Evolutionary conservation across 2,329 filamentous ascomycete genomes (phyloP), one percentile per base, ranked within the genome.

Genomic region (Neofusicoccum cordaticola): DNA sequence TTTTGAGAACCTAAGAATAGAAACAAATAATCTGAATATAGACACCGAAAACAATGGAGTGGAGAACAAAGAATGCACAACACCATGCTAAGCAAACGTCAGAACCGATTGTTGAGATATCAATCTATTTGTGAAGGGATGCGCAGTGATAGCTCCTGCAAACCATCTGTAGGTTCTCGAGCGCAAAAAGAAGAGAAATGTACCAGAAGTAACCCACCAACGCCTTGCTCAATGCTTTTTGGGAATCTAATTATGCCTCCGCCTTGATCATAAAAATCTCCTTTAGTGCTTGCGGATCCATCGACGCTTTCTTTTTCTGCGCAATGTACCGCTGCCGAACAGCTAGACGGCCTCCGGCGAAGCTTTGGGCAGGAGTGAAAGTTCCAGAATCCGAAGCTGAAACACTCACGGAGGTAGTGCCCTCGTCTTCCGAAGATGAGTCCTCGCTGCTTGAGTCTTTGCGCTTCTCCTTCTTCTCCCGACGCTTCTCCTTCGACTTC

Each of bases 281-380:
- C 75, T 93, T 94, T 73, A 98, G 79, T 13, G 93, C 91, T 72
- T 90, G 88, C 56, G 88, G 85, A 76, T 97, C 91, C 80, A 92
- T 85, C 65, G 93, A 85, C 2, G 93, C 93, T 80, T 89, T 86
- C 71, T 88, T 88, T 82, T 98, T 98, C 71, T 95, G 91, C 64
- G 90, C 90, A 72, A 98, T 97, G 77, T 93, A 92, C 66, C 92
- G 85, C 69, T 91, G 88, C 68, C 94, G 84, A 52, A 93, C 87
- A 63, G 90, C 85, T 74, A 93, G 91, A 68, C 92, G 85, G 56
- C 84, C 87, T 31, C 84, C 81, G 12, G 67, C 69, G 53, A 75
- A 77, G 1, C 65, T 68, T 22, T 71, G 75, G 82, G 82, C 35
- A 80, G 83, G 34, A 81, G 81, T 51, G 78, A 80, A 62, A 11